phyloP scores from a whole-genome alignment of 768 basidiomycete genomes.

The Naganishia vishniacii region DNA sequence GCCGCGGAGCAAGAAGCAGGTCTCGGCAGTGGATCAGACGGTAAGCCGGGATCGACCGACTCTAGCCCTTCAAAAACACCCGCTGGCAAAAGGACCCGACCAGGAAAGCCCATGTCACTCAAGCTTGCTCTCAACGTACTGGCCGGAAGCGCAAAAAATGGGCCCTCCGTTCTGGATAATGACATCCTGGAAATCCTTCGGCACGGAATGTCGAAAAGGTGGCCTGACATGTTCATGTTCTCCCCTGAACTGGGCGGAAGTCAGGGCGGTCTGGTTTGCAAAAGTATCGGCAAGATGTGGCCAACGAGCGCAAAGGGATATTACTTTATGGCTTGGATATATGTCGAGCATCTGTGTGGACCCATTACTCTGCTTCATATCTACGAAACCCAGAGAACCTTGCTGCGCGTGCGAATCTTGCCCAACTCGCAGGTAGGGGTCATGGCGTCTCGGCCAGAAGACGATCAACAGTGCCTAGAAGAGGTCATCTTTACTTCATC shows the following conservation, averaged over 20 bases:
- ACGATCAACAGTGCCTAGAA: conserved; percentile 24
- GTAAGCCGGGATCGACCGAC: not conserved
- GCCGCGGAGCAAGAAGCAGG: not conserved
- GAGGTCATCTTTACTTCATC: conserved; percentile 39
- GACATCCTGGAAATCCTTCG: conserved; percentile 44
- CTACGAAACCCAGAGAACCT: conserved; percentile 32
- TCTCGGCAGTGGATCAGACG: not conserved
- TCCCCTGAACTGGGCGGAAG: conserved; percentile 13
- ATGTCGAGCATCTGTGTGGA: conserved; percentile 42
- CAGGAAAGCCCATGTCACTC: conserved; percentile 5
- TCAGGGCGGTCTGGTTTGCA: conserved; percentile 35
- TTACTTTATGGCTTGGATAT: conserved; percentile 45
- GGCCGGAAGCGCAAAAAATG: not conserved
- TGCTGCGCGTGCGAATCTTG: conserved; percentile 41
- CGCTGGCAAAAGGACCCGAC: conserved; percentile 18
- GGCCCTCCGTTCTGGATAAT: conserved; percentile 26
- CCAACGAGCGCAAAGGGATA: conserved; percentile 38
- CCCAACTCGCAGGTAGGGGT: conserved; percentile 45
- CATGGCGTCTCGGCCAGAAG: conserved; percentile 24
- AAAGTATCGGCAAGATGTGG: conserved; percentile 39
- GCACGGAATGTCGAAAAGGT: conserved; percentile 39
- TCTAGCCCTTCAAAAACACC: conserved; percentile 12
- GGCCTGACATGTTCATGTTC: conserved; percentile 42
- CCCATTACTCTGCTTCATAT: conserved; percentile 41
- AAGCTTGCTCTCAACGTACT: conserved; percentile 7